Evolutionary conservation across 345 rosid species (phyloP).

Genomic region (Populus davidiana): DNA sequence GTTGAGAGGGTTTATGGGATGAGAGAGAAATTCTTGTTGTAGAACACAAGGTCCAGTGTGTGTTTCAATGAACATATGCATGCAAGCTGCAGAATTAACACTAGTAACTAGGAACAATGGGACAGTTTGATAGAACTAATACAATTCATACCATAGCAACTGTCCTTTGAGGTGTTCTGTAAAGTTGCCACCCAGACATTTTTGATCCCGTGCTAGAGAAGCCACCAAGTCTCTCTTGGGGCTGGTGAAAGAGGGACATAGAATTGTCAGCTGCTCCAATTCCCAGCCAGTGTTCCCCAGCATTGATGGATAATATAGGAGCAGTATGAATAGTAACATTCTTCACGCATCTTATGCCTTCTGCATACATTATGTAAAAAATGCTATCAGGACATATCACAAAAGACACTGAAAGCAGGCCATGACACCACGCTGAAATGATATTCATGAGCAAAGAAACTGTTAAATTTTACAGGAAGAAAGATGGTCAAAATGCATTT

Average conservation of each 20-base stretch:
- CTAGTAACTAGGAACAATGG: background rate
- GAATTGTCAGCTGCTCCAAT: constrained; percentile 99
- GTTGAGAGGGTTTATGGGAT: no score
- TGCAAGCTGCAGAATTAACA: no score
- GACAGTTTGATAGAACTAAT: background rate
- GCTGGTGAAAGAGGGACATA: constrained; percentile 94
- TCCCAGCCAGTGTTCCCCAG: constrained; percentile 95
- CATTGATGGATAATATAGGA: constrained; percentile 78
- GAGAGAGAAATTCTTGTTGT: no score
- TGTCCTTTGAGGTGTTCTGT: constrained; percentile 84
- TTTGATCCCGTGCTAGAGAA: constrained; percentile 60
- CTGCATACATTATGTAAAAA: constrained; percentile 33
- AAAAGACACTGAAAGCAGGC: background rate
- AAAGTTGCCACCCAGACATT: constrained; percentile 95
- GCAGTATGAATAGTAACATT: constrained; percentile 80
- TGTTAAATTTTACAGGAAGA: background rate
- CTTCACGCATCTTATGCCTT: constrained; percentile 80
- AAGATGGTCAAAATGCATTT: background rate
- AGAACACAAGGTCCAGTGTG: no score
- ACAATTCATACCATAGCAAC: constrained; percentile 73
- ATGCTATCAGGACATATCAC: background rate
- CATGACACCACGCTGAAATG: background rate
- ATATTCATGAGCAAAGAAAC: background rate
- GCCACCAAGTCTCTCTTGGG: constrained; percentile 73
- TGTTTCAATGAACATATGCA: no score